Percentiles rank a stretch among this genome's conserved stretches.
Conservation (phyloP, 2,329 filamentous ascomycete species). For the Penicillium oxalicum region DNA sequence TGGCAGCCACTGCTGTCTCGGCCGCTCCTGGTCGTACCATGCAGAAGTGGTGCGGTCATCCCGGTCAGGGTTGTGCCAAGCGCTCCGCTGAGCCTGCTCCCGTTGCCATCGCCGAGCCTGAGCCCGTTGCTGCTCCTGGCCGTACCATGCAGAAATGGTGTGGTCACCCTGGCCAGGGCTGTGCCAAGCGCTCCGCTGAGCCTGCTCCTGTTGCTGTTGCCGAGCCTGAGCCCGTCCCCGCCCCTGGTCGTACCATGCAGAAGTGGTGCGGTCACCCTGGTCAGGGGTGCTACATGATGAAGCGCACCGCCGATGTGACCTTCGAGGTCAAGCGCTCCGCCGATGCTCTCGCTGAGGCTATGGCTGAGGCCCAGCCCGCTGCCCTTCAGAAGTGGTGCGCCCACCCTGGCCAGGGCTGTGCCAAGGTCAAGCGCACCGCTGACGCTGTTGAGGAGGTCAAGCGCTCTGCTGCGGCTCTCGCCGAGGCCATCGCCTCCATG, state of each 20-base stretch:
- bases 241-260: constrained; percentile 15
- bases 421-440: constrained; percentile 61
- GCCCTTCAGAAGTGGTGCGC: constrained; percentile 30
- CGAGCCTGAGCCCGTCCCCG: constrained; percentile 26
- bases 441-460: constrained; percentile 54
- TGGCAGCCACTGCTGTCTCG: constrained; percentile 35
- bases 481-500: constrained; percentile 28
- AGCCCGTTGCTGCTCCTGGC: constrained; percentile 36
- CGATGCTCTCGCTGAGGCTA: constrained; percentile 29
- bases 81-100: constrained; percentile 20
- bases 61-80: constrained; percentile 27
- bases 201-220: constrained; percentile 29
- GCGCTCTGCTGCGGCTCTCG: constrained; percentile 29
- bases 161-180: constrained; percentile 25
- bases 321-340: constrained; percentile 28
- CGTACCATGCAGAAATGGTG: constrained; percentile 25
- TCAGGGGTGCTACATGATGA: constrained; percentile 26
- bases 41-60: constrained; percentile 27
- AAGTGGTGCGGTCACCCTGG: constrained; percentile 27
- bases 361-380: constrained; percentile 20
- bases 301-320: constrained; percentile 23
- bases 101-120: constrained; percentile 35
- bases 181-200: constrained; percentile 24
- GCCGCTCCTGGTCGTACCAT: constrained; percentile 19
- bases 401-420: constrained; percentile 37